Conservation (phyloP, 345 rosid genomes). For the Ceriops zippeliana region DNA sequence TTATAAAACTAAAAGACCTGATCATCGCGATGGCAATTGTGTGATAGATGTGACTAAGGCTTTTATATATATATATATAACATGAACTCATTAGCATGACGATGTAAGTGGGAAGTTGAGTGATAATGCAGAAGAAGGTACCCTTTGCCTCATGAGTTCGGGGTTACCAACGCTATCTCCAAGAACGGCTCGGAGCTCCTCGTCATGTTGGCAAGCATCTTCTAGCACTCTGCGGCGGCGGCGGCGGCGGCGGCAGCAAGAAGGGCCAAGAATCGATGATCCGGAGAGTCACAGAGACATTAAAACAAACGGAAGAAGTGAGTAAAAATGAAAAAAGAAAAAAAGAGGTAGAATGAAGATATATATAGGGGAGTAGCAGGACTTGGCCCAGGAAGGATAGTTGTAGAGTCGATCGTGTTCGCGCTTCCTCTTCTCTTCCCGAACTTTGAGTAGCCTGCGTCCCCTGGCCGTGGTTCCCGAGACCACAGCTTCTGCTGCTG, state of each 20-base stretch:
- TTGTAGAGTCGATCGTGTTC: constrained; percentile 69
- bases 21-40: no score
- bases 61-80: no score
- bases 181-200: constrained; percentile 77
- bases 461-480: constrained; percentile 95
- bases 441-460: constrained; percentile 66
- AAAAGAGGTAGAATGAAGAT: not conserved
- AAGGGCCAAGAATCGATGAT: not conserved
- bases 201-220: constrained; percentile 71
- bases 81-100: no score
- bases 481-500: constrained; percentile 10
- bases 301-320: not conserved
- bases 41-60: no score
- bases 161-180: constrained; percentile 92
- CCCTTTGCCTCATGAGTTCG: constrained; percentile 81
- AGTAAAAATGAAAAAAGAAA: not conserved
- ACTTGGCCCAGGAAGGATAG: constrained; percentile 94
- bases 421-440: constrained; percentile 84
- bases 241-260: no score
- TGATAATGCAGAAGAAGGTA: constrained; percentile 5
- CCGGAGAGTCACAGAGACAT: not conserved
- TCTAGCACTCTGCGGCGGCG: constrained; percentile 55
- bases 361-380: not conserved
- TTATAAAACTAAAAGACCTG: no score
- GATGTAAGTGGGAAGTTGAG: not conserved